Conservation (phyloP, 495 filamentous ascomycete genomes). For the Pseudevernia furfuracea region DNA sequence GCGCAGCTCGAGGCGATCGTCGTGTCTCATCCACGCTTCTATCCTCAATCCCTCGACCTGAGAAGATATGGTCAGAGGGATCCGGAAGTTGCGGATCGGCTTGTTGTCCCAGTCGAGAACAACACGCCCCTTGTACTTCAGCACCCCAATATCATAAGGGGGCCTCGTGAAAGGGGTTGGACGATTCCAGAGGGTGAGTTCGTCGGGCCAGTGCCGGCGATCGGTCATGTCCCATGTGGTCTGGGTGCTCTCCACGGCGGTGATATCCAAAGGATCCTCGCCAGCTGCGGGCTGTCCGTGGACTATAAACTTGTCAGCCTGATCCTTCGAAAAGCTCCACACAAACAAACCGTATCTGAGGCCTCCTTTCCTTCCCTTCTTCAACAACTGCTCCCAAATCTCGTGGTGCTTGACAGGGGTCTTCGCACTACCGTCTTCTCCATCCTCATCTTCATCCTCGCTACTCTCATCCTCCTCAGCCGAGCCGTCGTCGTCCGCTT, state of each 20-base stretch:
- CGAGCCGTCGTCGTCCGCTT: background rate
- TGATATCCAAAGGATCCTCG: background rate
- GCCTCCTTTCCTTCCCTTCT: background rate
- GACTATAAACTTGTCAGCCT: background rate
- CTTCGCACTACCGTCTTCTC: background rate
- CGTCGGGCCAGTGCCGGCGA: background rate
- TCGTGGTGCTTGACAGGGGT: background rate
- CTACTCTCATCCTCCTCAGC: background rate
- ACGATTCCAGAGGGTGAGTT: background rate
- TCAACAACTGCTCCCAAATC: background rate
- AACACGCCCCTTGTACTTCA: constrained; percentile 3
- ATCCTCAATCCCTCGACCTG: background rate
- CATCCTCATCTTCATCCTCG: background rate
- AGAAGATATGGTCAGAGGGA: constrained; percentile 5
- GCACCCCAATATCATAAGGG: background rate
- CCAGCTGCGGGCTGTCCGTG: background rate
- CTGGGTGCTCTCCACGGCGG: background rate
- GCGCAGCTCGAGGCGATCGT: background rate
- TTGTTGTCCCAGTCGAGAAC: background rate
- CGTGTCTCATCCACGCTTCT: background rate
- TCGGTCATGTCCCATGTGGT: background rate
- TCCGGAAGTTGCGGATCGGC: background rate
- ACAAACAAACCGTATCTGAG: background rate
- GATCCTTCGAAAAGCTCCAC: background rate
- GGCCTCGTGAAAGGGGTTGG: background rate